Evolutionary conservation across 1,284 basidiomycete species (phyloP).

Genomic region (Thecaphora thlaspeos): DNA sequence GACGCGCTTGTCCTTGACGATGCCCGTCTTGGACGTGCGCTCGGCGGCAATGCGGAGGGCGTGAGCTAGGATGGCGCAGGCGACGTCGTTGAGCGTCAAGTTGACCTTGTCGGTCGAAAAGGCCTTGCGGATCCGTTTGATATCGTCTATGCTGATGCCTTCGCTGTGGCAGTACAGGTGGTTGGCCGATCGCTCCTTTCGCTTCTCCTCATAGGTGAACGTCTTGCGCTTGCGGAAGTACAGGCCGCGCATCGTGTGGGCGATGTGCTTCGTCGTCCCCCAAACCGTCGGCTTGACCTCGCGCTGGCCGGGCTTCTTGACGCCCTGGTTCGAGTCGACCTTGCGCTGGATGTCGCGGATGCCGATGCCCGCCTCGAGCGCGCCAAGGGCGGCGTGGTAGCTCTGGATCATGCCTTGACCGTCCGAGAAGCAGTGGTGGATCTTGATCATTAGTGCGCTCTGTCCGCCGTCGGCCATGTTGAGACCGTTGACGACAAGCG

Average conservation of each 20-base stretch:
- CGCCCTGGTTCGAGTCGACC: conserved; percentile 35
- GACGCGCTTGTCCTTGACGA: conserved; percentile 50
- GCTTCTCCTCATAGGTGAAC: conserved; percentile 44
- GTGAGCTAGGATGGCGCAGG: conserved; percentile 50
- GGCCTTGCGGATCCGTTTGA: conserved; percentile 54
- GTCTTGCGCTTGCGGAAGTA: conserved; percentile 51
- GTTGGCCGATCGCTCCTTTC: conserved; percentile 17
- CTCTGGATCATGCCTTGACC: conserved; percentile 57
- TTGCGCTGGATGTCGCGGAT: conserved; percentile 50
- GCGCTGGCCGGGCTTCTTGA: conserved; percentile 47
- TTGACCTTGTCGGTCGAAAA: conserved; percentile 43
- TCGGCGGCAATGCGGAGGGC: conserved; percentile 52
- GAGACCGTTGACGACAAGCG: conserved; percentile 53
- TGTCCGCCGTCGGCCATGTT: conserved; percentile 48
- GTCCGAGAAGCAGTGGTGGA: conserved; percentile 56
- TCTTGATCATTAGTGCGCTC: conserved; percentile 57
- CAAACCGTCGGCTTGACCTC: conserved; percentile 39
- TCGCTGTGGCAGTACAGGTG: conserved; percentile 53
- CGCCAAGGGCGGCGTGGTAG: conserved; percentile 53
- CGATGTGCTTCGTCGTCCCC: conserved; percentile 46
- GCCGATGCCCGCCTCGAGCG: conserved; percentile 39
- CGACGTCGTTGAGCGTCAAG: conserved; percentile 55
- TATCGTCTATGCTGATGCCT: conserved; percentile 51
- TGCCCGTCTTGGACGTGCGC: conserved; percentile 21
- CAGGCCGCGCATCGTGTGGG: conserved; percentile 48